Evolutionary conservation across 331 rosid genomes (phyloP), one percentile per base, ranked within the genome.

Genomic region (Malus hybrid): DNA sequence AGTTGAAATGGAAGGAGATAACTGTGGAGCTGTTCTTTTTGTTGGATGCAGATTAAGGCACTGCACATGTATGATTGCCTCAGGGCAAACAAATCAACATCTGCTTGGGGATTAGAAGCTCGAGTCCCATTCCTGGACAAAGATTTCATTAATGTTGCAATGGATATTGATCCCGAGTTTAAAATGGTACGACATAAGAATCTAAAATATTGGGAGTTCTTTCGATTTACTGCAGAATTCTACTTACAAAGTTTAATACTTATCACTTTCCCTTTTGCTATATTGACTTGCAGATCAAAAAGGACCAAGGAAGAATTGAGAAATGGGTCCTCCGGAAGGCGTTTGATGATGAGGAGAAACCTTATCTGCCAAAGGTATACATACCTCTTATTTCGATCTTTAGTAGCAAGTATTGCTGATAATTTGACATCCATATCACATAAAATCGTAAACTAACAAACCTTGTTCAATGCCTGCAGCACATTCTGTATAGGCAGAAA

Each of bases 61-160:
- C 89, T 95, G 36, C 91, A 95, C 81, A 77, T 75, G 80, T 95
- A 95, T 78, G 99, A 95, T 76, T 95, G 99, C 79, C 84, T 87
- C 76, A 77, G 99, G 79, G 99, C 99, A 29, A 95, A 95, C 81
- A 95, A 95, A 71, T 75, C 99, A 50, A 85, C 97, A 46, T 92
- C 78, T 79, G 97, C 97, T 3, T 92, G 99, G 99, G 99, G 99
- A 20, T 68, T 95, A 63, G 99, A 95, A 86, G 99, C 97, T 13
- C 77, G 97, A 67, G 99, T 95, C 32, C 99, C 99, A 16, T 95
- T 95, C 84, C 76, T 95, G 59, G 99, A 95, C 71, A 95, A 92
- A 55, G 91, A 87, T 1, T 95, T 92, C 19, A 89, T 95, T 60
- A 73, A 64, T 54, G 87, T 84, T 31, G 97, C 99, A 18, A 95